A percentile compares a stretch with the other conserved stretches of the same genome.
Evolutionary conservation across 2,329 filamentous ascomycete species (phyloP).

Genomic region (Exophiala phaeomuriformis): DNA sequence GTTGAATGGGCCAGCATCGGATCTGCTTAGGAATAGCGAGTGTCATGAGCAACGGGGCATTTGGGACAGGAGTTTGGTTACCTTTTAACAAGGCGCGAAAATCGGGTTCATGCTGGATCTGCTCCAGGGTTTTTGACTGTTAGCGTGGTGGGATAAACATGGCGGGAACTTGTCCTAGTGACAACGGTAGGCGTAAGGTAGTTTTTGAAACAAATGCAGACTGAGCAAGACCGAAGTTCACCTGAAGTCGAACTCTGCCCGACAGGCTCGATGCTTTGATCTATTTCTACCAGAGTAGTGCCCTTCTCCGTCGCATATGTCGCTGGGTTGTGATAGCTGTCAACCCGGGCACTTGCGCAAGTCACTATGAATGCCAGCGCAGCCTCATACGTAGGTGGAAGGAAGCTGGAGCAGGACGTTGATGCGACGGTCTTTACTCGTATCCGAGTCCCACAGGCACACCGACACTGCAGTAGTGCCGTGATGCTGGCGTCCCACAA

Average conservation of each 20-base stretch:
- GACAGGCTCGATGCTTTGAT: too few species aligned
- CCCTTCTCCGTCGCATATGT: too few species aligned
- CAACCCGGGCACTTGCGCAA: neutral
- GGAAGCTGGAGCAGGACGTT: neutral
- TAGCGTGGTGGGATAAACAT: neutral
- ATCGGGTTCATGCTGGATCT: neutral
- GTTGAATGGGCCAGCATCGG: slow-evolving; percentile 68
- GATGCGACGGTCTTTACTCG: too few species aligned
- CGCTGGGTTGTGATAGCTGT: neutral
- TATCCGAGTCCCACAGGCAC: too few species aligned
- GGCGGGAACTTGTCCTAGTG: neutral
- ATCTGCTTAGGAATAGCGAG: neutral
- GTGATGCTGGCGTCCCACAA: too few species aligned
- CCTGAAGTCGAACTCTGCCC: too few species aligned
- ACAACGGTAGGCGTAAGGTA: neutral
- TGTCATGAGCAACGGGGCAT: neutral
- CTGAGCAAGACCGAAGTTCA: too few species aligned
- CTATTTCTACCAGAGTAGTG: too few species aligned
- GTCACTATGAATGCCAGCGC: neutral
- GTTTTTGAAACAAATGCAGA: too few species aligned
- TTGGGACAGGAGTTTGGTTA: neutral
- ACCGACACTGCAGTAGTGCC: too few species aligned
- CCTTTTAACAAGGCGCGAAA: neutral
- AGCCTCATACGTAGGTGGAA: slow-evolving; percentile 8
- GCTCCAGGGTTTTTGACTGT: neutral